phyloP scores from a whole-genome alignment of 2,329 filamentous ascomycete species.

The Pezicula radicicola region DNA sequence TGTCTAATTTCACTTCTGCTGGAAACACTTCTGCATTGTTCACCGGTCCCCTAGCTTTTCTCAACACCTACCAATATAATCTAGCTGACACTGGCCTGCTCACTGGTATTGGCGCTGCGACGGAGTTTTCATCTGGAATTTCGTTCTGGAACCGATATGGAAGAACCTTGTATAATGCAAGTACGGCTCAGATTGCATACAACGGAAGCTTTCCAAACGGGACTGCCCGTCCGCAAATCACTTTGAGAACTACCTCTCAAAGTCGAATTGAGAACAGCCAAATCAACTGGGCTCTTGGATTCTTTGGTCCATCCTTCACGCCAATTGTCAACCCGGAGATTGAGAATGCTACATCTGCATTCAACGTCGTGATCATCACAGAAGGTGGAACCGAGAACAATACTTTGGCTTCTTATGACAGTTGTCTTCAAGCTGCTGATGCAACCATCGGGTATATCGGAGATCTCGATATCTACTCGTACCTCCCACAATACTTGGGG shows the following conservation, averaged over 20 bases:
- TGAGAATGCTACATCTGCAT: conserved; percentile 37
- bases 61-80: conserved; percentile 49
- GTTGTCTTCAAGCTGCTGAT: conserved; percentile 39
- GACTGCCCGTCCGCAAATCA: conserved; percentile 43
- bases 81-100: conserved; percentile 38
- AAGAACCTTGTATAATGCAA: conserved; percentile 47
- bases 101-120: conserved; percentile 45
- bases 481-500: conserved; percentile 42
- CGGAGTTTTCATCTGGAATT: conserved; percentile 46
- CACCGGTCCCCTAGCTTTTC: conserved; percentile 46
- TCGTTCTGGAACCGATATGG: conserved; percentile 54
- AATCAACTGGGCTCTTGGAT: conserved; percentile 49
- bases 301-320: conserved; percentile 46
- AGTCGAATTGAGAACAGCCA: conserved; percentile 52
- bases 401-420: conserved; percentile 48
- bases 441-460: conserved; percentile 27
- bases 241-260: conserved; percentile 51
- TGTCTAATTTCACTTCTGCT: conserved; percentile 39
- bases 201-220: conserved; percentile 41
- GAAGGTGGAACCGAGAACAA: conserved; percentile 49
- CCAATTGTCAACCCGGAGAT: conserved; percentile 33
- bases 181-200: conserved; percentile 44
- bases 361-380: conserved; percentile 46
- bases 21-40: conserved; percentile 32
- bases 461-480: conserved; percentile 38